These are phyloP conservation scores for Aspergillus mulundensis DNA, from an alignment of 495 filamentous ascomycete genomes.

Conservation along the genomic window DNA sequence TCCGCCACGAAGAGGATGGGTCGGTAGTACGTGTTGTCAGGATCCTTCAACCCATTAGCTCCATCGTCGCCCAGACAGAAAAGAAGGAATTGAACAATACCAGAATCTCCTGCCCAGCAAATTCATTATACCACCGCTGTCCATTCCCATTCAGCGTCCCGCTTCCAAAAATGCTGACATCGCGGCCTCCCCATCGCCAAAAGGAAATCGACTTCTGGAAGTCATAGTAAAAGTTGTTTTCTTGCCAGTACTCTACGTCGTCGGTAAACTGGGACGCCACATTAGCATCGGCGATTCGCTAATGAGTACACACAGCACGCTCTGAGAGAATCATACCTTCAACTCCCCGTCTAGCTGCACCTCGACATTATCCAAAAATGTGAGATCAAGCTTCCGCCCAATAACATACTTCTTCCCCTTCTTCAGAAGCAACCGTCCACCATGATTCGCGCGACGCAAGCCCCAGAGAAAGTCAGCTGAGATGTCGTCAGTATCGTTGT, in stretches of 20 bases:
- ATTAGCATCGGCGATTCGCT: background rate
- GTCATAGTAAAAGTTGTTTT: slow-evolving; percentile 50
- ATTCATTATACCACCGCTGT: slow-evolving; percentile 46
- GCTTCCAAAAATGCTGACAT: slow-evolving; percentile 53
- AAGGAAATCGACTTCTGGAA: slow-evolving; percentile 60
- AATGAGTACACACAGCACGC: no score
- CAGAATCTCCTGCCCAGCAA: slow-evolving; percentile 43
- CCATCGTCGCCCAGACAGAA: background rate
- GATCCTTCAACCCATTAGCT: slow-evolving; percentile 29
- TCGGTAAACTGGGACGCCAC: slow-evolving; percentile 48
- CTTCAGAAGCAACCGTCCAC: slow-evolving; percentile 48
- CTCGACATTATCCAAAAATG: slow-evolving; percentile 53
- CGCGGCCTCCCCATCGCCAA: slow-evolving; percentile 56
- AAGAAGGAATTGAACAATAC: slow-evolving; percentile 18
- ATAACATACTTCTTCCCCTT: slow-evolving; percentile 51
- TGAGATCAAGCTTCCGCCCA: slow-evolving; percentile 53
- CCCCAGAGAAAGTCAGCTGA: slow-evolving; percentile 49
- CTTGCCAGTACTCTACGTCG: slow-evolving; percentile 56
- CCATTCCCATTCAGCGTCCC: slow-evolving; percentile 56
- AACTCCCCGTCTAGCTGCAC: slow-evolving; percentile 55
- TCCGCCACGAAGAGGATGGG: slow-evolving; percentile 55
- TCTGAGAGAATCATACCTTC: no score
- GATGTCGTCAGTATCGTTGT: slow-evolving; percentile 50
- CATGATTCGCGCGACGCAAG: slow-evolving; percentile 50
- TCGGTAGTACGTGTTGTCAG: slow-evolving; percentile 48